Conservation (phyloP, 257 asterid species). For the Verbena officinalis region DNA sequence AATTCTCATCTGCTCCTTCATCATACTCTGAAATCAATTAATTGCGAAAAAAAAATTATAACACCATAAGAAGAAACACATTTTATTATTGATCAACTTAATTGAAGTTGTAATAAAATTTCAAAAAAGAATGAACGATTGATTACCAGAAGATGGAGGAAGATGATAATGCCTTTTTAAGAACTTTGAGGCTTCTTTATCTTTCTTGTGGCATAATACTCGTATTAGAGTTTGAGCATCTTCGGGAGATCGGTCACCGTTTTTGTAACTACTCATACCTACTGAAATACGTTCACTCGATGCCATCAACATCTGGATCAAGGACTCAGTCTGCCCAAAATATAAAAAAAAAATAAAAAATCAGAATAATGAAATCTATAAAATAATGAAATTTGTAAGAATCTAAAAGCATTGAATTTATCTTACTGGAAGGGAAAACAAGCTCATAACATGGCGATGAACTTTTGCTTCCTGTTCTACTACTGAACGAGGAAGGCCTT, state of each 20-base stretch:
- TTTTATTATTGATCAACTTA: background rate
- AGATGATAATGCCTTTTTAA: constrained; percentile 74
- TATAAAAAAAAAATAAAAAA: constrained; percentile 17
- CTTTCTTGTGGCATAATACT: constrained; percentile 91
- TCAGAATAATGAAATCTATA: constrained; percentile 23
- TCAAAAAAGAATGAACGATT: too few species aligned
- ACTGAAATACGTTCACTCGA: constrained; percentile 72
- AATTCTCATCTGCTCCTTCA: constrained; percentile 52
- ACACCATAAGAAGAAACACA: background rate
- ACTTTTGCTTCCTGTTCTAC: constrained; percentile 83
- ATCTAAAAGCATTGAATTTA: constrained; percentile 14
- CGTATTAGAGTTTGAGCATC: constrained; percentile 89
- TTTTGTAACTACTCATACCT: constrained; percentile 44
- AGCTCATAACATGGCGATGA: constrained; percentile 67
- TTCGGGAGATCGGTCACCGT: constrained; percentile 55
- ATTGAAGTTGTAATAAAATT: background rate
- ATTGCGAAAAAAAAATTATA: constrained; percentile 3
- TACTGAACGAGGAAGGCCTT: constrained; percentile 93
- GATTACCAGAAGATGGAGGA: constrained; percentile 86
- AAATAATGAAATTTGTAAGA: constrained; percentile 20
- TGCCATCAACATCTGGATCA: constrained; percentile 79
- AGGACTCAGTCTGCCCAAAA: constrained; percentile 67
- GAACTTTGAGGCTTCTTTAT: constrained; percentile 84
- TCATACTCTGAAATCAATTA: constrained; percentile 59
- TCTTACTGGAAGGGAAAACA: constrained; percentile 79